Conservation (phyloP, 225 moss, liverwort and hornwort species). For the Lunularia cruciata region DNA sequence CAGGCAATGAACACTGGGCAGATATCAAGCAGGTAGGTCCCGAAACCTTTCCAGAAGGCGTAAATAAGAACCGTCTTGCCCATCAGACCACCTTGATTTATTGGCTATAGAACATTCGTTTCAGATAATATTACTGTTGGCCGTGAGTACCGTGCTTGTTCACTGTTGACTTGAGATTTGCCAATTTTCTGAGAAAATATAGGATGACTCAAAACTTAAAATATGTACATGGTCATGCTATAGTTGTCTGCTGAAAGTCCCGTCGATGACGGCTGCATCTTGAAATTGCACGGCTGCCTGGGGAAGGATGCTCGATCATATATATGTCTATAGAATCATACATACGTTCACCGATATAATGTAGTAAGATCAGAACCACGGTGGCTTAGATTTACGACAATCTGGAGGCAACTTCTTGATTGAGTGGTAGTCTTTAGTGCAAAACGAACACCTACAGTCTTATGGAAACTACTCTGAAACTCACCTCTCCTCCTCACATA, state of each 20-base stretch:
- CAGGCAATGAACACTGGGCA: constrained; percentile 10
- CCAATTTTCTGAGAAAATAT: background rate
- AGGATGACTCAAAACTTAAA: background rate
- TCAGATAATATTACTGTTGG: too few relatives aligned
- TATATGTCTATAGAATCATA: background rate
- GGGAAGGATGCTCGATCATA: background rate
- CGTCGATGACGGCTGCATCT: background rate
- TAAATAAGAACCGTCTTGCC: background rate
- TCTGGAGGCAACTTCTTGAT: background rate
- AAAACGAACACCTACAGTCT: background rate
- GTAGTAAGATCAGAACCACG: background rate
- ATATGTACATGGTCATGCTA: background rate
- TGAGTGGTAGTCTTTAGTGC: background rate
- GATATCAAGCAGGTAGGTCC: constrained; percentile 33
- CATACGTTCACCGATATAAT: background rate
- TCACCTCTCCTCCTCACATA: background rate
- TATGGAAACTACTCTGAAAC: background rate
- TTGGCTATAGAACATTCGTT: too few relatives aligned
- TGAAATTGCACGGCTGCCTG: constrained; percentile 1
- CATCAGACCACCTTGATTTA: too few relatives aligned
- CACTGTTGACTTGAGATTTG: background rate
- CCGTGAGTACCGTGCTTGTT: background rate
- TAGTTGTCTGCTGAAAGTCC: too few relatives aligned
- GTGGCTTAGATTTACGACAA: too few relatives aligned
- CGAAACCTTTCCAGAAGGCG: constrained; percentile 1